phyloP scores from a whole-genome alignment of 1,284 basidiomycete species.

The Ceratorhiza oryzae-sativae region DNA sequence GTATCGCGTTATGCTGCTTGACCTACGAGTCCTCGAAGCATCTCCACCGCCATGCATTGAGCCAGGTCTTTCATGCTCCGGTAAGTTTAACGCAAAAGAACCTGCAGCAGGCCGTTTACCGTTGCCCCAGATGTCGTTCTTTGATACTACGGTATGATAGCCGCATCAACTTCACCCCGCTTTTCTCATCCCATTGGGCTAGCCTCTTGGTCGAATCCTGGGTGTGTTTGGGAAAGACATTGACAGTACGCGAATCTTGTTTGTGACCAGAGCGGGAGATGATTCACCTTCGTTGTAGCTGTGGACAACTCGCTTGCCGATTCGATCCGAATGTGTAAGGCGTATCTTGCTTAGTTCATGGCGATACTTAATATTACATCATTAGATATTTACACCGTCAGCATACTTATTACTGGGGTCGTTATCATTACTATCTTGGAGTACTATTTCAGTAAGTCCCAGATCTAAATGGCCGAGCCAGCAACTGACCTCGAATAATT shows the following conservation, averaged over 20 bases:
- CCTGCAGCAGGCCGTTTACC: constrained; percentile 53
- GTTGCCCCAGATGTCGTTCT: constrained; percentile 3
- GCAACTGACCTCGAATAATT: background rate
- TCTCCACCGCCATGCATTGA: constrained; percentile 60
- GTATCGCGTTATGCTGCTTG: constrained; percentile 50
- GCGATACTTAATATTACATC: background rate
- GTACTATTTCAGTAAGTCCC: constrained; percentile 68
- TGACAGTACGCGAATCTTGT: constrained; percentile 54
- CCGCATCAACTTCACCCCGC: background rate
- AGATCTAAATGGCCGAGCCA: background rate
- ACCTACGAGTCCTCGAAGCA: background rate
- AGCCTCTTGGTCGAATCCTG: constrained; percentile 70
- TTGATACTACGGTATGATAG: constrained; percentile 49
- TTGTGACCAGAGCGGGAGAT: background rate
- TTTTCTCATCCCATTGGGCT: background rate
- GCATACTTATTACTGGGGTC: constrained; percentile 65
- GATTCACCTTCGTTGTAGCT: constrained; percentile 48
- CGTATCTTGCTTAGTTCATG: no score
- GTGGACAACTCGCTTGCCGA: constrained; percentile 72
- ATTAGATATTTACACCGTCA: constrained; percentile 59
- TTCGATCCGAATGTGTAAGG: constrained; percentile 68
- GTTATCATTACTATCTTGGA: constrained; percentile 72
- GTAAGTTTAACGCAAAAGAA: constrained; percentile 83
- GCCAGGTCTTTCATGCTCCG: constrained; percentile 68
- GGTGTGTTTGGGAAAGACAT: constrained; percentile 71